Evolutionary conservation across 441 rosid species (phyloP), one percentile per base, ranked within the genome.

Genomic region (Syzygium syzygioides): DNA sequence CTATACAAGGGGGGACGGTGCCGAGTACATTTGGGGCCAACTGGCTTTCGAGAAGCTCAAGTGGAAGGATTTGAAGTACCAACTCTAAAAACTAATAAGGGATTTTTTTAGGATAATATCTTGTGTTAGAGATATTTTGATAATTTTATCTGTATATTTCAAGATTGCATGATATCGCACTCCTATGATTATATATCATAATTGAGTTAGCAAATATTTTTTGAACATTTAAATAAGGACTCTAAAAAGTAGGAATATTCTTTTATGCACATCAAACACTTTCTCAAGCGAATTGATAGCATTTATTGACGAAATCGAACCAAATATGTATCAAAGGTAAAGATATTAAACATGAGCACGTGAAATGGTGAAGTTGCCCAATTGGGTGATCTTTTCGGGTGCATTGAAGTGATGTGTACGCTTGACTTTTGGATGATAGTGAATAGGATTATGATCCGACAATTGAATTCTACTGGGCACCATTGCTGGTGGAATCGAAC

Each of bases 391-490:
- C n/a, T 76, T 76, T 76, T 41, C 14, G n/a, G 83, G 83, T 37
- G 52, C 52, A 76, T 76, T 71, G 4, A 34, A 5, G 50, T 71
- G 80, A 54, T 20, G 80, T 25, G 30, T 41, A 9, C 50, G 62
- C 54, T 85, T 62, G 79, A 71, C 68, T 85, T 54, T 30, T 28
- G 48, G 17, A 85, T 28, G 34, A 32, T 14, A 84, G 28, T 41
- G 64, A 64, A 50, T 64, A 95, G 97, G 94, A 93, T 88, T 94
- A 94, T 90, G 94, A 95, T 86, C 96, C 94, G 4, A 89, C 96
- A 30, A 91, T 95, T 30, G 95, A 95, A 86, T 95, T 91, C 80
- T 94, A 92, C 87, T 95, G 96, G 97, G 93, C 95, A 12, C 96
- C 97, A 3, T 89, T 95, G 89, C 89, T 94, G 62, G 97, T 95